Evolutionary conservation across 1,284 basidiomycete genomes (phyloP).

Genomic region (Cutaneotrichosporon cavernicola): DNA sequence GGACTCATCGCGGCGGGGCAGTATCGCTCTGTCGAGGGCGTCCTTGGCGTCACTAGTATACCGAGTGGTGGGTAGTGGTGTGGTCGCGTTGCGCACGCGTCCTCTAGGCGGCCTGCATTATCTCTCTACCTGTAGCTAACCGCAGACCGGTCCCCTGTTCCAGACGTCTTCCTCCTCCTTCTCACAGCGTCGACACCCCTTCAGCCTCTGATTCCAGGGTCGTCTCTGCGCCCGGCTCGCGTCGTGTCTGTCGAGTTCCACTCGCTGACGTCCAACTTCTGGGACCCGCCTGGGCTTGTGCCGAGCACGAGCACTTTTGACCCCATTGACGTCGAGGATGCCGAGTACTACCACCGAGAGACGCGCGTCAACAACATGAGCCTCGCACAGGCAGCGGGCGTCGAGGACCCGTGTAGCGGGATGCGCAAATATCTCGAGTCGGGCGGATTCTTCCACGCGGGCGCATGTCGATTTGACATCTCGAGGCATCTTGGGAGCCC

Average conservation of each 20-base stretch:
- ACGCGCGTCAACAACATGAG: conserved; percentile 6
- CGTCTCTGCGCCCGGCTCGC: conserved; percentile 47
- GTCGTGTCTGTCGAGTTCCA: conserved; percentile 55
- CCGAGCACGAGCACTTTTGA: conserved; percentile 13
- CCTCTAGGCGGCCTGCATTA: neutral
- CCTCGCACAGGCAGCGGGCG: conserved; percentile 52
- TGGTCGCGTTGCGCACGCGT: neutral
- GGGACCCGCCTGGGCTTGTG: conserved; percentile 49
- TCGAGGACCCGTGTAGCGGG: conserved; percentile 86
- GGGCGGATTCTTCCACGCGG: conserved; percentile 90
- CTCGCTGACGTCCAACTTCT: conserved; percentile 53
- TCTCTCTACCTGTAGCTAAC: conserved; percentile 45
- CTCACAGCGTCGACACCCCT: conserved; percentile 39
- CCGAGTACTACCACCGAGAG: conserved; percentile 10
- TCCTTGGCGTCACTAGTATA: conserved; percentile 63
- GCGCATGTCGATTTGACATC: conserved; percentile 80
- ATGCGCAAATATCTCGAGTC: conserved; percentile 88
- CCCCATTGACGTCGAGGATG: conserved; percentile 26
- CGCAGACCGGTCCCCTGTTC: conserved; percentile 49
- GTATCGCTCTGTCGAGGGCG: conserved; percentile 70
- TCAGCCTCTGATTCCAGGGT: conserved; percentile 41
- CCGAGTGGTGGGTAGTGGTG: conserved; percentile 47
- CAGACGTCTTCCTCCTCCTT: conserved; percentile 53
- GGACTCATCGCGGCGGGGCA: conserved; percentile 63
- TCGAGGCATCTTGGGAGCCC: conserved; percentile 66